Base-by-base conservation (phyloP, 306 rosid species). In the Aeschynomene evenia region DNA sequence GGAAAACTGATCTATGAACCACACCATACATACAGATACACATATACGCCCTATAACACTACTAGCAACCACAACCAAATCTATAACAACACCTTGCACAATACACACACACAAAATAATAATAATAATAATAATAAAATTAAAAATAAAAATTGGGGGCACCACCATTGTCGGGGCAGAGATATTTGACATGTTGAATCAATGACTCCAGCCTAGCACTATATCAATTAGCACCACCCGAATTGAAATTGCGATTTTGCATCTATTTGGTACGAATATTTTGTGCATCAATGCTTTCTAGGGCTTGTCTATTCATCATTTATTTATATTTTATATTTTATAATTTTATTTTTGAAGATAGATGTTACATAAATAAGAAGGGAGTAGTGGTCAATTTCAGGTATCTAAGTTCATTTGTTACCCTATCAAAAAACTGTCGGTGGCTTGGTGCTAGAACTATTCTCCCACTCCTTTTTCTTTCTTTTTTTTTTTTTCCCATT, bases 391-490 rank as follows among this genome's bases (percentile, higher is more conserved):
- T 69, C 65, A 56, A 48, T 63, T 63, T 62, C 54, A 49, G 51
- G 31, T 16, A 31, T 12, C n/a, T 24, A 12, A 8, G 52, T 33
- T 45, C 53, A 6, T 63, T 62, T 56, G 52, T 36, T 39, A 29
- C 9, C 51, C 45, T 31, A 46, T 33, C 29, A 22, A 74, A 22
- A 74, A 70, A 82, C 33, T 74, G 86, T 82, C 86, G 80, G 85
- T 77, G 74, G 23, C 79, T 43, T 1, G 28, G 52, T 58, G 42
- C 76, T n/a, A n/a, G n/a, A n/a, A n/a, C n/a, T 39, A 36, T 19
- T 43, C 40, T 21, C 73, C 62, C 58, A 29, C 43, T 23, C 40
- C n/a, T n/a, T n/a, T n/a, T 24, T 42, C 66, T 22, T 9, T 34
- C 22, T 8, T 15, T 0, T 19, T 0, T 11, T 40, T 53, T 48